Evolutionary conservation across 495 filamentous ascomycete genomes (phyloP), one percentile per base, ranked within the genome.

Genomic region (Penicillium silybi): DNA sequence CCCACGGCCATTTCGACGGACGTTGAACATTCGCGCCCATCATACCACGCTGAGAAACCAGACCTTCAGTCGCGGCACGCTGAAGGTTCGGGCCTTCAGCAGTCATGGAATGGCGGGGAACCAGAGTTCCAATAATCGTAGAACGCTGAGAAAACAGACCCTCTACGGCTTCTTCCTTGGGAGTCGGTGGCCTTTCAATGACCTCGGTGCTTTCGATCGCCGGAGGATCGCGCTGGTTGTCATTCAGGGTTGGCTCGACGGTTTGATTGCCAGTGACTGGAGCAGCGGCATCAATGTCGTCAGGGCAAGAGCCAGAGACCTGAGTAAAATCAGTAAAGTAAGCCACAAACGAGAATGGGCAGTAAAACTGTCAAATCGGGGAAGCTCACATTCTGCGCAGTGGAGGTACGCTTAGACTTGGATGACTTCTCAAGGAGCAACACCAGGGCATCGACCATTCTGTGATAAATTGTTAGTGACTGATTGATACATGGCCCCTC

Each of bases 341-440:
- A 27, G 17, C 3, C 6, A 20, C 32, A 19, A 38, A 51, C 15
- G 46, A 16, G 9, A 20, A 18, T 6, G 4, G 17, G 39, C 34
- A 44, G 19, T 2, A 37, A 26, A 41, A 44, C 27, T 29, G 15
- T 44, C 23, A 44, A 38, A 3, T 29, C 39, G 10, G 40, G 41
- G 48, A 51, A 44, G 19, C 48, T 44, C 23, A 51, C 48, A 6
- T 51, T 19, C 20, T 44, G 40, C 9, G 29, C 19, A n/a, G 17
- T 10, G 3, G 41, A 51, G 11, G 13, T 19, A 9, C 41, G 41
- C 3, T 19, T 19, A 4, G 23, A 26, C 18, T 51, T 51, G n/a
- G 41, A 17, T 16, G 43, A 18, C 11, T 51, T 51, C 22, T 51
- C 48, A 4, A 51, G 26, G 13, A 51, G 39, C n/a, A 35, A 26